Base-by-base conservation (phyloP, 2,329 filamentous ascomycete genomes). In the Fusarium haematococcum region DNA sequence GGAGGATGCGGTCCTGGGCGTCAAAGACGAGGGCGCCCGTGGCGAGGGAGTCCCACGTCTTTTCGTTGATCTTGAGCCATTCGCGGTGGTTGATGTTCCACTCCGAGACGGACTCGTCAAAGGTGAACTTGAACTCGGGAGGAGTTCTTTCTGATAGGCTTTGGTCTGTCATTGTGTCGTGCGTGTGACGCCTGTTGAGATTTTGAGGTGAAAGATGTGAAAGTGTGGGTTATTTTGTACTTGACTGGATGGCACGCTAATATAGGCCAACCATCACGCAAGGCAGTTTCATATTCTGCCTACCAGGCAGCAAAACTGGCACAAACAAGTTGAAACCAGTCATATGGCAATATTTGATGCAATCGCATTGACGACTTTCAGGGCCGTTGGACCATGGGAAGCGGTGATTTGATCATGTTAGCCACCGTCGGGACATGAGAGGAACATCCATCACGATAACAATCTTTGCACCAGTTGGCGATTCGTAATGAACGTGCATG, bases 21-120 rank as follows among this genome's bases (percentile, higher is more conserved):
- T 83, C 75, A 67, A 84, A 84, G 68, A 86, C 80, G 52, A 84
- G 73, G 18, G 81, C 80, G 61, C 78, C 78, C 5, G 79, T 78
- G 16, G 80, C 80, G 18, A 84, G 58, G 41, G 81, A 80, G 63
- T 81, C 73, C 70, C 78, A 81, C 9, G 70, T 66, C 58, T 80
- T 79, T 13, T 77, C 25, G 48, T 79, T 63, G 7, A 32, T 63
- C 20, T 61, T 70, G 32, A 80, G 70, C 79, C 79, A 80, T 67
- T 77, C 70, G 20, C 74, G 70, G 33, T 70, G 70, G 16, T 75
- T 71, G 23, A 79, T 60, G 69, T 78, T 77, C 66, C 73, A 80
- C 32, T 73, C 73, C 6, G 72, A 67, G 27, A 79, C 70, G 4
- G 72, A 73, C 5, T 70, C 69, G 30, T 77, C 76, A 32, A 78